Evolutionary conservation across 2,329 filamentous ascomycete species (phyloP).

Genomic region (Beauveria australis): DNA sequence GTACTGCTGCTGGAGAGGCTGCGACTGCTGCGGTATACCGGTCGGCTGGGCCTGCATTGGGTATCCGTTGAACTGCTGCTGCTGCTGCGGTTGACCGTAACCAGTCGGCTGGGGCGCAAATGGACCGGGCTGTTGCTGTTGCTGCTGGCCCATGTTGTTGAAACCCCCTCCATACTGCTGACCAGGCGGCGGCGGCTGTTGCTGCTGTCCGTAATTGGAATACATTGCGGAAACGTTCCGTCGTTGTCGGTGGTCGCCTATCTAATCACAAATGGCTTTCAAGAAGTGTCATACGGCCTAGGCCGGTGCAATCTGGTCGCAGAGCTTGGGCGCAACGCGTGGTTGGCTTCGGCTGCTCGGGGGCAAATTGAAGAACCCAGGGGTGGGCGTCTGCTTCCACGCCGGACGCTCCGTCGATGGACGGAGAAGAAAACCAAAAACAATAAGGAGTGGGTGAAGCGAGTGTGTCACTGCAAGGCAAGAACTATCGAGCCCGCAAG

Average conservation of each 20-base stretch:
- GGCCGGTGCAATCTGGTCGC: not conserved
- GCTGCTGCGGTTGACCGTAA: slow-evolving; percentile 43
- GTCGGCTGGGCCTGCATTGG: slow-evolving; percentile 38
- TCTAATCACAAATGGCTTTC: not conserved
- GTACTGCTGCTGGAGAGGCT: slow-evolving; percentile 38
- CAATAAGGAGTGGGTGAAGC: not conserved
- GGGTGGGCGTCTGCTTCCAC: not conserved
- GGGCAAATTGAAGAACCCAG: not conserved
- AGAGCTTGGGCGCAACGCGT: not conserved
- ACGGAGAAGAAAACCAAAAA: not conserved
- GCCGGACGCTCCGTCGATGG: not conserved
- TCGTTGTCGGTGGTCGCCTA: not conserved
- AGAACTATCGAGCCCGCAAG: not conserved
- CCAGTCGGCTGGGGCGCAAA: slow-evolving; percentile 54
- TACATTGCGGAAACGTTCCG: slow-evolving; percentile 54
- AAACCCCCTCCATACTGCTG: slow-evolving; percentile 47
- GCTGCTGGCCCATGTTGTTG: slow-evolving; percentile 29
- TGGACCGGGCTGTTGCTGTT: slow-evolving; percentile 42
- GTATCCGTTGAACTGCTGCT: slow-evolving; percentile 54
- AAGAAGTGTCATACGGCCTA: not conserved
- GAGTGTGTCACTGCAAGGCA: not conserved
- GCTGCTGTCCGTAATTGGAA: slow-evolving; percentile 70
- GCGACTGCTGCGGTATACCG: slow-evolving; percentile 40
- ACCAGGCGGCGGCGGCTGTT: slow-evolving; percentile 54
- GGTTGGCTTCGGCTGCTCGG: not conserved